Conservation (phyloP, 2,329 filamentous ascomycete genomes). For the Talaromyces sp. region DNA sequence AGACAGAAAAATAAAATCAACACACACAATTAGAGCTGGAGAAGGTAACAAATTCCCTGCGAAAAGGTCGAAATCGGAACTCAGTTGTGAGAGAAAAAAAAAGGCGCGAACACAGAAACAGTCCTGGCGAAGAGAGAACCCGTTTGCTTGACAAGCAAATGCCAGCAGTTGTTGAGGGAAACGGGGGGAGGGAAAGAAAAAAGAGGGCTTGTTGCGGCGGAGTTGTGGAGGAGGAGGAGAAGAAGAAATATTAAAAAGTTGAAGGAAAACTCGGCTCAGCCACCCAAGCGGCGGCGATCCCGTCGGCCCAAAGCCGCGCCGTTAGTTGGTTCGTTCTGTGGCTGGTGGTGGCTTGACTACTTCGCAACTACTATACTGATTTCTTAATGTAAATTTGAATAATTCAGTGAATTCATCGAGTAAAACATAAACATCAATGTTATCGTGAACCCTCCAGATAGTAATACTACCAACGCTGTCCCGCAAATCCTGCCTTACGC, state of each 20-base stretch:
- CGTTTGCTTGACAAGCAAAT: slow-evolving; percentile 47
- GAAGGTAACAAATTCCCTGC: background rate
- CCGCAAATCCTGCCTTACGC: background rate
- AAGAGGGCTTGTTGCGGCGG: slow-evolving; percentile 16
- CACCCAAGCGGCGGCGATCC: slow-evolving; percentile 11
- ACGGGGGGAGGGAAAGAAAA: background rate
- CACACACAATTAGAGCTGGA: background rate
- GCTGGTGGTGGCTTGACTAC: background rate
- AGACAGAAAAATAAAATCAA: background rate
- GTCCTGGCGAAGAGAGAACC: slow-evolving; percentile 21
- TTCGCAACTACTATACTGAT: too few relatives aligned
- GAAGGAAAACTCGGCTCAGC: slow-evolving; percentile 16
- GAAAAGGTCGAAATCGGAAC: background rate
- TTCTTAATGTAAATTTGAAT: too few relatives aligned
- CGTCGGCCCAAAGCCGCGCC: background rate
- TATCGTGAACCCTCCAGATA: background rate
- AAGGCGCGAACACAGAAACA: slow-evolving; percentile 21
- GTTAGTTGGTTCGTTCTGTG: background rate
- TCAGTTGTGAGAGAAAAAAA: background rate
- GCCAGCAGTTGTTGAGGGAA: slow-evolving; percentile 34
- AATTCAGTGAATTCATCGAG: background rate
- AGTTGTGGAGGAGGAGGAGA: slow-evolving; percentile 20
- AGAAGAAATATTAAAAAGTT: too few relatives aligned
- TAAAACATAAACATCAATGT: background rate
- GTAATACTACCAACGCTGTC: background rate